Evolutionary conservation across 2,329 filamentous ascomycete species (phyloP), one percentile per base, ranked within the genome.

Genomic region (Fusarium domesticum): DNA sequence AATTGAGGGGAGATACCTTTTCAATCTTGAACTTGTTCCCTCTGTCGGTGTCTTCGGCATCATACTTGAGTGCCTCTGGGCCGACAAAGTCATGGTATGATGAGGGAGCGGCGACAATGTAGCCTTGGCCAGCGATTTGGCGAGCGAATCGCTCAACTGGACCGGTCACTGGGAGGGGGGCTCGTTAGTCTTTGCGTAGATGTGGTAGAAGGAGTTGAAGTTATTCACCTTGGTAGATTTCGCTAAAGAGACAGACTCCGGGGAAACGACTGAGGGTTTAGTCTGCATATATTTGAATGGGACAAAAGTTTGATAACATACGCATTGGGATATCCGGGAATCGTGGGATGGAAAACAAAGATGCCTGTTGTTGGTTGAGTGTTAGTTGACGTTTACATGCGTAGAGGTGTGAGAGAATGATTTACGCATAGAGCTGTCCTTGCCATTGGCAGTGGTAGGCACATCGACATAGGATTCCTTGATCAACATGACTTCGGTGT

Each of bases 11-110:
- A n/a, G 28, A 23, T 34, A 83, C 85, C 76, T 95, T 95, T 54
- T 78, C 76, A 49, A 93, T 76, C 66, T 96, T 96, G 78, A 82
- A 95, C 48, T 81, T 77, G 65, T 96, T 97, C 18, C 92, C 91
- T 34, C 81, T 75, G 65, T 96, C 89, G 0, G 92, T 97, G 40
- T 93, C 91, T 2, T 87, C 85, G 1, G 77, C 89, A 63, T 96
- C 88, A 66, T 96, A 96, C 38, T 87, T 80, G 32, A 96, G 74
- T 10, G 91, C 74, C 60, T 92, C 88, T 0, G 90, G 88, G 5
- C 87, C 87, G 1, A 84, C 89, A 70, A 96, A 96, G 68, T 96
- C 91, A 65, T 96, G 91, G 69, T 96, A 96, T 23, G 85, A 91
- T 28, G 87, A 93, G 1, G 90, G 89, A 0, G 90, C 90, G 8